Percentiles rank a stretch among this genome's conserved stretches.
Evolutionary conservation across 2,329 filamentous ascomycete genomes (phyloP).

Genomic region (Ascosphaera pollenicola): DNA sequence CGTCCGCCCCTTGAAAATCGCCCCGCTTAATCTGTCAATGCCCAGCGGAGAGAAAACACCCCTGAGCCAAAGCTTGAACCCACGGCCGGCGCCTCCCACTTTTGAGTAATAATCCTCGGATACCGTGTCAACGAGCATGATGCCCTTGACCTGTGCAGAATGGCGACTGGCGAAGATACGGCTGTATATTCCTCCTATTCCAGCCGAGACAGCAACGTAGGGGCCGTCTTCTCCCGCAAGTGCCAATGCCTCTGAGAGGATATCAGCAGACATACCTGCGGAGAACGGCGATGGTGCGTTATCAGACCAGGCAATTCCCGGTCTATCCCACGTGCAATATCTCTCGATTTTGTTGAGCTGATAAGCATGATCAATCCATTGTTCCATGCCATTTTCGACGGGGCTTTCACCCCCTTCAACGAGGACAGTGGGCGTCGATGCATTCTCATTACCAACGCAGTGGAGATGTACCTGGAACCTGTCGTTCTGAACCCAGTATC

Average conservation of each 20-base stretch:
- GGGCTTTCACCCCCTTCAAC: conserved; percentile 67
- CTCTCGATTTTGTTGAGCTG: conserved; percentile 62
- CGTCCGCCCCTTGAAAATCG: conserved; percentile 59
- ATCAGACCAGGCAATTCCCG: conserved; percentile 72
- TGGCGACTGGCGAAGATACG: conserved; percentile 81
- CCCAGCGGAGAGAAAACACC: conserved; percentile 76
- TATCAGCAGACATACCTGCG: conserved; percentile 79
- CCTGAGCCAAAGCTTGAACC: conserved; percentile 69
- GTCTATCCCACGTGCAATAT: conserved; percentile 91
- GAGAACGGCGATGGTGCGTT: conserved; percentile 86
- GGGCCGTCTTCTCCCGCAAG: conserved; percentile 64
- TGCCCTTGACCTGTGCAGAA: conserved; percentile 46
- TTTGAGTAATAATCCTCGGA: conserved; percentile 56
- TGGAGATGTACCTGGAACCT: conserved; percentile 76
- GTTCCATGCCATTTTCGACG: conserved; percentile 56
- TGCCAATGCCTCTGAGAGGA: conserved; percentile 65
- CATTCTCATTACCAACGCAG: conserved; percentile 48
- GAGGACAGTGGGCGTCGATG: conserved; percentile 52
- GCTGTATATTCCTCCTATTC: conserved; percentile 70
- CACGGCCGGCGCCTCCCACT: conserved; percentile 43
- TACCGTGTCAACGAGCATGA: conserved; percentile 69
- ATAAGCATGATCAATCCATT: conserved; percentile 54
- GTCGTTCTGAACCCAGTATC: conserved; percentile 59
- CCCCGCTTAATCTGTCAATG: conserved; percentile 55
- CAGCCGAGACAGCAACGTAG: conserved; percentile 71